phyloP scores from a whole-genome alignment of 441 rosid species.

The Gossypium lobatum region DNA sequence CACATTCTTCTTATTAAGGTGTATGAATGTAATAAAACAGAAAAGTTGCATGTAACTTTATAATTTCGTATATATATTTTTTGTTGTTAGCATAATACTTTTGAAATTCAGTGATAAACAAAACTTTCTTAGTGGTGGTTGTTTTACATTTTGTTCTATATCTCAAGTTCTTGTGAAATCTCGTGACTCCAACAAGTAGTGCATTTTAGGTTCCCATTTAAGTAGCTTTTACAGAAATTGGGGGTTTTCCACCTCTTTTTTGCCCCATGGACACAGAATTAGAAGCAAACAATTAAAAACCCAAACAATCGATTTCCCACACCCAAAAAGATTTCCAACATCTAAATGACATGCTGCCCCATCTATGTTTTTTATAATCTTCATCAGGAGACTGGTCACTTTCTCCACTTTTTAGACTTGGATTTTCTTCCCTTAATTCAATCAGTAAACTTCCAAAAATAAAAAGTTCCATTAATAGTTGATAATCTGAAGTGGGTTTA shows the following conservation, averaged over 20 bases:
- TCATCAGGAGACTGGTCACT: neutral
- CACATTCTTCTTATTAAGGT: neutral
- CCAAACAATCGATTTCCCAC: neutral
- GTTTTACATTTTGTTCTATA: neutral
- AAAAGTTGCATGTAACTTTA: neutral
- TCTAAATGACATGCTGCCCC: conserved; percentile 6
- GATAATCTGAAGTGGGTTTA: neutral
- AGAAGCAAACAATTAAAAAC: neutral
- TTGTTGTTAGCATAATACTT: neutral
- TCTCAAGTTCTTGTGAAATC: neutral
- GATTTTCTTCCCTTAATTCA: neutral
- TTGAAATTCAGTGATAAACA: no score
- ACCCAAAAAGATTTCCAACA: neutral
- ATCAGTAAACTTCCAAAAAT: neutral
- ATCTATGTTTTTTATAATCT: neutral
- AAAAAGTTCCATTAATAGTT: neutral
- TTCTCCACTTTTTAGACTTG: neutral
- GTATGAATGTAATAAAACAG: no score
- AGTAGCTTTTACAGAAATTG: neutral
- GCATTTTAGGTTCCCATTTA: neutral
- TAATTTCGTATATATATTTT: neutral
- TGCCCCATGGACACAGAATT: neutral
- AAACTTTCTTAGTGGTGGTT: neutral
- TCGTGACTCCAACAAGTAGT: neutral
- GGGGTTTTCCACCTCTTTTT: neutral